These are phyloP conservation scores for Citrus mangshanensis DNA, from an alignment of 345 rosid species.

Conservation along the genomic window DNA sequence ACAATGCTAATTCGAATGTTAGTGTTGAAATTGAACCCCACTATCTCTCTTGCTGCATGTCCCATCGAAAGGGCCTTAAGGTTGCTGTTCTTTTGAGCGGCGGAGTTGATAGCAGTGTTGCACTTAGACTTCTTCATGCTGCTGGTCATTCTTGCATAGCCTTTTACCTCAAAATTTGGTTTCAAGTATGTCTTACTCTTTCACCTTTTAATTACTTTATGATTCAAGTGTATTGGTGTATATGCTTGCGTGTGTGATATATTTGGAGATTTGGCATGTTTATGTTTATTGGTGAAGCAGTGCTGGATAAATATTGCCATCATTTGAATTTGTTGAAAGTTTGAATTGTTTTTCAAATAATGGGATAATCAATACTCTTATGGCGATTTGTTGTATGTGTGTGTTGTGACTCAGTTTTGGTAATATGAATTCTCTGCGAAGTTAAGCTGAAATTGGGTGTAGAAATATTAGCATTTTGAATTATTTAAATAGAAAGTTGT, in stretches of 20 bases:
- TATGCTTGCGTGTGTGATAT: background rate
- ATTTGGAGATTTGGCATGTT: background rate
- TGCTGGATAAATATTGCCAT: background rate
- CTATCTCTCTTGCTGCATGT: slow-evolving; percentile 69
- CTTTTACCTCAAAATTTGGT: slow-evolving; percentile 97
- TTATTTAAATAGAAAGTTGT: background rate
- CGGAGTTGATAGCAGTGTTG: slow-evolving; percentile 95
- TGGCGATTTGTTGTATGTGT: background rate
- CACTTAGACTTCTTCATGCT: slow-evolving; percentile 83
- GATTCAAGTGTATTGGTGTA: background rate
- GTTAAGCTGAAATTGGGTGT: background rate
- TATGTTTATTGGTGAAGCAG: background rate
- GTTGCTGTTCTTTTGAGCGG: slow-evolving; percentile 90
- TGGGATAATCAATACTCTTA: background rate
- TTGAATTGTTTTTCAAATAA: background rate
- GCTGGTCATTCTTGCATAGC: slow-evolving; percentile 94
- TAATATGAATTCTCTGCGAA: background rate
- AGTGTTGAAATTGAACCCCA: slow-evolving; percentile 33
- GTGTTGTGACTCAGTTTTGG: background rate
- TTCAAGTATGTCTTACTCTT: slow-evolving; percentile 47
- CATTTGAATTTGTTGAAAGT: background rate
- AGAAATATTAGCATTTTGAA: background rate
- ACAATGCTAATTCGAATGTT: slow-evolving; percentile 1
- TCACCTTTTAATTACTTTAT: no score
- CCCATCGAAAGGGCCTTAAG: slow-evolving; percentile 43